Evolutionary conservation across 2,329 filamentous ascomycete genomes (phyloP), one percentile per base, ranked within the genome.

Genomic region (Paracoccidioides lutzii): DNA sequence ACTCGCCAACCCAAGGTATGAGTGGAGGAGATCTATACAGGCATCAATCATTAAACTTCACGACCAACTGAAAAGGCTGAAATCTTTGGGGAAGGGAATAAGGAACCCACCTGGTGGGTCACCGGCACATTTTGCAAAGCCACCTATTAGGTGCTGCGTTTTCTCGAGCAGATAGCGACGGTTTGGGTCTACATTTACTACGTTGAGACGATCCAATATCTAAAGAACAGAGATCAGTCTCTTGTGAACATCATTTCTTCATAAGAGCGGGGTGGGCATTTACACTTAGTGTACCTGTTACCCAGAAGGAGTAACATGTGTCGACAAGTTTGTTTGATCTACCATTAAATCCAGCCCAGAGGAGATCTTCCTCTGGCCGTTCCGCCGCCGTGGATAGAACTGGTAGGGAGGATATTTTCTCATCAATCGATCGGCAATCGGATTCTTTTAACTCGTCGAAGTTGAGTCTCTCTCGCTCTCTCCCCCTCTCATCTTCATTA

Each of bases 281-380:
- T 69, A 78, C 76, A 57, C 69, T 67, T 52, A 80, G 68, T 52
- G 89, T 82, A 1, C 82, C 89, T 3, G 79, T 78, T 0, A 88
- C 88, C 93, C 93, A 98, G 77, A 91, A 98, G 28, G 83, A 85
- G 70, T 98, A 98, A 72, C 93, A 98, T 0, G 93, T 97, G 71
- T 98, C 93, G 8, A 88, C 87, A 50, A 84, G 79, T 70, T 98
- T 98, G 74, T 95, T 96, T 67, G 82, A 83, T 52, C 93, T 83
- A 32, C 93, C 93, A 65, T 94, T 95, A 72, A 94, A 90, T 8
- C 90, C 93, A 1, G 88, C 79, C 64, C 78, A 80, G 8, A 73
- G 70, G 42, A 77, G 67, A 59, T 64, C 66, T 52, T 64, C 66
- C 42, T 54, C 63, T 49, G 53, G 50, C 33, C 42, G 54, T 37